A percentile compares a stretch with the other conserved stretches of the same genome.
These are phyloP conservation scores for Immersiella caudata DNA, from an alignment of 495 filamentous ascomycete genomes.

Conservation along the genomic window DNA sequence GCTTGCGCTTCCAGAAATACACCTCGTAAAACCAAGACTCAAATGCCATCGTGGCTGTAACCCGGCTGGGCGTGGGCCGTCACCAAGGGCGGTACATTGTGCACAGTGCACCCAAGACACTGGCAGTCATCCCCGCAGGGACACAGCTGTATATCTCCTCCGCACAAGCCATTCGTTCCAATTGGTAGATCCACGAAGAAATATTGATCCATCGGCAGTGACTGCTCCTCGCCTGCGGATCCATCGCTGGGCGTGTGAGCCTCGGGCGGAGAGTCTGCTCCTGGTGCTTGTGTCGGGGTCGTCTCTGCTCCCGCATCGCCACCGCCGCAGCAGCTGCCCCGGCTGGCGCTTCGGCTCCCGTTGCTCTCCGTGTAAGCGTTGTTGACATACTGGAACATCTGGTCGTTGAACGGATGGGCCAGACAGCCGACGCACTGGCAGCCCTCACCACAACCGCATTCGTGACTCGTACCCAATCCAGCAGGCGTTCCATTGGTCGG, in stretches of 20 bases:
- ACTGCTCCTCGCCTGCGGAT: slow-evolving; percentile 49
- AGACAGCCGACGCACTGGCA: slow-evolving; percentile 73
- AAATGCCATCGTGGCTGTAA: not conserved
- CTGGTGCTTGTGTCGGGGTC: not conserved
- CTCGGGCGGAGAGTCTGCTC: slow-evolving; percentile 27
- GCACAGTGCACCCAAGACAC: slow-evolving; percentile 52
- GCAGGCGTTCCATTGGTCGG: slow-evolving; percentile 21
- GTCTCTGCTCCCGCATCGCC: slow-evolving; percentile 17
- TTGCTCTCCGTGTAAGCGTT: slow-evolving; percentile 9
- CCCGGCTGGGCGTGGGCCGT: not conserved
- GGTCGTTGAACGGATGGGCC: slow-evolving; percentile 71
- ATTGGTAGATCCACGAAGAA: slow-evolving; percentile 54
- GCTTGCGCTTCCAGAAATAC: not conserved
- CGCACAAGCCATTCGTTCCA: slow-evolving; percentile 32
- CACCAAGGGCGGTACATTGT: slow-evolving; percentile 14
- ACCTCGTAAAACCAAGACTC: not conserved
- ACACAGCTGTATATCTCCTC: slow-evolving; percentile 44
- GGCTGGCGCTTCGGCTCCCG: not conserved
- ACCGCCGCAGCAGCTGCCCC: slow-evolving; percentile 5
- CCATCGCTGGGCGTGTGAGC: slow-evolving; percentile 43
- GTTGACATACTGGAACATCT: slow-evolving; percentile 65
- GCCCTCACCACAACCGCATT: slow-evolving; percentile 66
- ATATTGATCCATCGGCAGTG: slow-evolving; percentile 47
- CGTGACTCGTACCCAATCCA: slow-evolving; percentile 43
- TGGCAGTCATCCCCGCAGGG: slow-evolving; percentile 57